A percentile compares a stretch with the other conserved stretches of the same genome.
phyloP scores from a whole-genome alignment of 2,329 filamentous ascomycete genomes.

The Trichophyton rubrum region DNA sequence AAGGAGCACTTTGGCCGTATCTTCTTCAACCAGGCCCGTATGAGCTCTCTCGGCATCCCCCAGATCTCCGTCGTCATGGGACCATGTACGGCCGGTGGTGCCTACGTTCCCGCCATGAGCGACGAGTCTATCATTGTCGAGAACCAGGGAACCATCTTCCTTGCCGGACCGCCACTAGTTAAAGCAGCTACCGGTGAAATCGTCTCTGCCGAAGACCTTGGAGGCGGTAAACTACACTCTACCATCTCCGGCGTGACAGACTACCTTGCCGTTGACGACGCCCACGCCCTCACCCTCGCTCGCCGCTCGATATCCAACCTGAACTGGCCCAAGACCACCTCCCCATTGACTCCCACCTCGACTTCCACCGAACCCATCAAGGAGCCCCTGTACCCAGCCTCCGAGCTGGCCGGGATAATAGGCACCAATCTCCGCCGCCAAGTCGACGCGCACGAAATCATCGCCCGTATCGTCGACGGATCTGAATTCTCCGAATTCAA shows the following conservation, averaged over 20 bases:
- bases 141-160: slow-evolving; percentile 93
- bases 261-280: slow-evolving; percentile 87
- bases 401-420: slow-evolving; percentile 77
- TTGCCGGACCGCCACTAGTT: slow-evolving; percentile 85
- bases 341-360: slow-evolving; percentile 18
- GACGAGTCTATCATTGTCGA: slow-evolving; percentile 96
- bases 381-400: slow-evolving; percentile 67
- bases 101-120: slow-evolving; percentile 93
- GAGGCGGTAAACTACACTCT: slow-evolving; percentile 79
- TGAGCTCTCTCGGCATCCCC: slow-evolving; percentile 79
- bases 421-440: slow-evolving; percentile 80
- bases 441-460: slow-evolving; percentile 77
- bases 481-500: slow-evolving; percentile 92
- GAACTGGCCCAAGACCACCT: slow-evolving; percentile 58
- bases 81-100: slow-evolving; percentile 87
- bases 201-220: slow-evolving; percentile 79
- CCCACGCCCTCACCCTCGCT: slow-evolving; percentile 77
- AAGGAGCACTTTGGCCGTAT: slow-evolving; percentile 91
- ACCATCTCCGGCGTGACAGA: slow-evolving; percentile 88
- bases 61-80: slow-evolving; percentile 96
- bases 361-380: slow-evolving; percentile 37
- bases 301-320: slow-evolving; percentile 75
- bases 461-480: slow-evolving; percentile 83
- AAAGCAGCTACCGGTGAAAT: slow-evolving; percentile 93
- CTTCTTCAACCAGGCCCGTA: slow-evolving; percentile 94